Evolutionary conservation across 805 yeast species (phyloP).

Genomic region (Cyberlindnera samutprakarnensis): DNA sequence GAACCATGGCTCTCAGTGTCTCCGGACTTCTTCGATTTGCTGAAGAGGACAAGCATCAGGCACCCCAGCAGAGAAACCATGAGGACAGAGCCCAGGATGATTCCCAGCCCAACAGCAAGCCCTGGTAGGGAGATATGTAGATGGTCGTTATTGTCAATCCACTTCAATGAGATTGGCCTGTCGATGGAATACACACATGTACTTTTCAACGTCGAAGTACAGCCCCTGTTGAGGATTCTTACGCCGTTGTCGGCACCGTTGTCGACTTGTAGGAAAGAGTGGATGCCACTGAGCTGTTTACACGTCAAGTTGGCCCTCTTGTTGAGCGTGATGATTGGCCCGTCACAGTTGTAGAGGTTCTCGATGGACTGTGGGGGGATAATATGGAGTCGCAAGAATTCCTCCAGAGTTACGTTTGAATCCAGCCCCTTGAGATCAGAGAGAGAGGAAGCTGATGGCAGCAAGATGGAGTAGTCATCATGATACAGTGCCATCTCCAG

Average conservation of each 20-base stretch:
- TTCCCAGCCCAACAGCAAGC: conserved; percentile 61
- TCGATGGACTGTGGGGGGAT: conserved; percentile 50
- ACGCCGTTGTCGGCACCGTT: conserved; percentile 53
- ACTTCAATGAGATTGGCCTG: conserved; percentile 53
- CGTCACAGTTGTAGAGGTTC: conserved; percentile 42
- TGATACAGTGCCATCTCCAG: conserved; percentile 35
- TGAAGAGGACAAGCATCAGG: conserved; percentile 28
- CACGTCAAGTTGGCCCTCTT: conserved; percentile 39
- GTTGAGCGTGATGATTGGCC: conserved; percentile 36
- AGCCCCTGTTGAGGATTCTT: conserved; percentile 52
- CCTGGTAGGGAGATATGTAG: conserved; percentile 58
- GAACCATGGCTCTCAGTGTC: background rate
- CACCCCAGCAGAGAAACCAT: conserved; percentile 27
- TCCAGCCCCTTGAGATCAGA: conserved; percentile 40
- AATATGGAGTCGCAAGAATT: conserved; percentile 61
- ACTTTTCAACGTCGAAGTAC: conserved; percentile 32
- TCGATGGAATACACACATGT: conserved; percentile 61
- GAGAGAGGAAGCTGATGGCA: conserved; percentile 61
- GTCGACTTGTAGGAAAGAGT: conserved; percentile 30
- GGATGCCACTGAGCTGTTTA: conserved; percentile 28
- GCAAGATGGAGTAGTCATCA: conserved; percentile 47
- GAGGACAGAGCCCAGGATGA: conserved; percentile 49
- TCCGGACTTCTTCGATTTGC: conserved; percentile 12
- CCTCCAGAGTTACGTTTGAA: conserved; percentile 35
- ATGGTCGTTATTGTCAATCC: conserved; percentile 47